Base-by-base conservation (phyloP, 2,329 filamentous ascomycete species). In the Diplodia seriata region DNA sequence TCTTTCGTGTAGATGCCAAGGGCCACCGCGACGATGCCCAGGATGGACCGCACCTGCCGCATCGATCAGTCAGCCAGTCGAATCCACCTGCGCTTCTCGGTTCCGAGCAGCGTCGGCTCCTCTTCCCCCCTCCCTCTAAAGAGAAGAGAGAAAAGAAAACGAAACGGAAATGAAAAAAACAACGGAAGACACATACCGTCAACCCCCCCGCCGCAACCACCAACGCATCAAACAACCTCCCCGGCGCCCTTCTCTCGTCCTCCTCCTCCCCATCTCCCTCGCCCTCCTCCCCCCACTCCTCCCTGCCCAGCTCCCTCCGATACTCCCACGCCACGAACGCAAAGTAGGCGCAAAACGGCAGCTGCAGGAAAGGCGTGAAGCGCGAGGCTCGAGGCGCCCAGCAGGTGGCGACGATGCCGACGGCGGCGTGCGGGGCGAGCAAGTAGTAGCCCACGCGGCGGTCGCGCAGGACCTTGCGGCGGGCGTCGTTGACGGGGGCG, bases 161-260 rank as follows among this genome's bases (percentile, higher is more conserved):
- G n/a, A n/a, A n/a, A n/a, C n/a, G n/a, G 8, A 15, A 53, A 53
- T 5, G 9, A 14, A 31, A 53, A 53, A 14, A 36, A 3, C 9
- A 33, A 33, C 33, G 26, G 8, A 18, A 15, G 4, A 8, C 7
- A 55, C 26, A 20, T 23, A 36, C 53, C 53, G 53, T 33, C 53
- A 36, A 31, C 2, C 8, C 29, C 3, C 29, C 53, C 29, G 53
- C 29, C 7, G 31, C 53, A n/a, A 33, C 53, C 7, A 55, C 15
- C 31, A 55, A 20, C 33, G 9, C 33, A n/a, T 56, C 54, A 23
- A 56, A 38, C 33, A 56, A 20, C 54, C 18, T 56, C 54, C 54
- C 54, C 14, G 9, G 3, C 12, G n/a, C 29, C 54, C 29, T 38
- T 3, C n/a, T 23, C 18, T 20, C 31, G 0, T 23, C 54, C 29